A percentile compares a stretch with the other conserved stretches of the same genome.
Evolutionary conservation across 225 moss, liverwort and hornwort genomes (phyloP).

Genomic region (Neckera pumila): DNA sequence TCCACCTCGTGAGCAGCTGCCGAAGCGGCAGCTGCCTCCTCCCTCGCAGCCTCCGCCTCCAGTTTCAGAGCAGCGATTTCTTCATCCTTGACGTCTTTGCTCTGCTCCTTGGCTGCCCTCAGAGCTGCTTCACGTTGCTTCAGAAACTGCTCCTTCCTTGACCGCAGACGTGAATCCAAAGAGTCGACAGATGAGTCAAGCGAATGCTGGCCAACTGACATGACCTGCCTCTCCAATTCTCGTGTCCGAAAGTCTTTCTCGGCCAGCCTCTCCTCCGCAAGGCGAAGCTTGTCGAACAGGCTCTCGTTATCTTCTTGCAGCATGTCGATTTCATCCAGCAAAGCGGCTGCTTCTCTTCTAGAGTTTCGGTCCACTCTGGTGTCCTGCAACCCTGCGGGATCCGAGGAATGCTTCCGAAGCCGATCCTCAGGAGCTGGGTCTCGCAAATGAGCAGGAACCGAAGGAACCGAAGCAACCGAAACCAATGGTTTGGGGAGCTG

Average conservation of each 20-base stretch:
- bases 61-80: constrained; percentile 74
- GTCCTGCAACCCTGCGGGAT: constrained; percentile 6
- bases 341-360: constrained; percentile 43
- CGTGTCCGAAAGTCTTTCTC: constrained; percentile 68
- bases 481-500: constrained; percentile 9
- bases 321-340: constrained; percentile 71
- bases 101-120: constrained; percentile 72
- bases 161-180: constrained; percentile 65
- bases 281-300: constrained; percentile 57
- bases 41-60: constrained; percentile 61
- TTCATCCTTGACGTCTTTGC: constrained; percentile 80
- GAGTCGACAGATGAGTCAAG: constrained; percentile 31
- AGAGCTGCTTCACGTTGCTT: constrained; percentile 77
- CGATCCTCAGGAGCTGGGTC: constrained; percentile 27
- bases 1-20: constrained; percentile 58
- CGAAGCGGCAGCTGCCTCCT: constrained; percentile 57
- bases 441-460: constrained; percentile 1
- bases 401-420: not conserved
- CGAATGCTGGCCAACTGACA: constrained; percentile 57
- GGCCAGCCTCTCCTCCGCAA: constrained; percentile 55
- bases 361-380: not conserved
- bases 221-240: constrained; percentile 91
- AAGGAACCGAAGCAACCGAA: not conserved
- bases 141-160: constrained; percentile 54
- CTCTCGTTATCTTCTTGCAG: constrained; percentile 90